phyloP scores from a whole-genome alignment of 129 eudicot genomes.

The Pittosporum tobira region DNA sequence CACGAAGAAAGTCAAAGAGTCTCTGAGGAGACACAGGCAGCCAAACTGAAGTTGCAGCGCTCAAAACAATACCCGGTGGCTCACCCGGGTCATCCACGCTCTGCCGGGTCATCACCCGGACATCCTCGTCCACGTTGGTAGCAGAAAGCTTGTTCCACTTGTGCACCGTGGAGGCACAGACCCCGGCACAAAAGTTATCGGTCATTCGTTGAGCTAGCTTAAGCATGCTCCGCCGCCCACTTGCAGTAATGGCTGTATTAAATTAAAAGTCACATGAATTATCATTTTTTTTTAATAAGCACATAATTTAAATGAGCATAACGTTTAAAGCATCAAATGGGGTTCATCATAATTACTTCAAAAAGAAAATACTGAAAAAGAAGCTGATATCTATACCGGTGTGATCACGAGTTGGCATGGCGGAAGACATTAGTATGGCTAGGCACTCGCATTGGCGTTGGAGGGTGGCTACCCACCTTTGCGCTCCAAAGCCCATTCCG shows the following conservation, averaged over 20 bases:
- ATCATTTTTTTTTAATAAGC: no score
- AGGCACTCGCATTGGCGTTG: conserved; percentile 96
- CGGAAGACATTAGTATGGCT: conserved; percentile 86
- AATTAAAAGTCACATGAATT: not conserved
- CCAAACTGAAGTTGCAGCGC: conserved; percentile 98
- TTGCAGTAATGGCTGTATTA: conserved; percentile 57
- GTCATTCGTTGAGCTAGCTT: conserved; percentile 97
- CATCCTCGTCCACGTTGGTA: conserved; percentile 67
- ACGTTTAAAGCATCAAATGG: not conserved
- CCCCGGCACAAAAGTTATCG: conserved; percentile 86
- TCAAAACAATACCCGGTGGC: conserved; percentile 87
- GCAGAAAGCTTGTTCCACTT: conserved; percentile 81
- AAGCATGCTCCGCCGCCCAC: conserved; percentile 91
- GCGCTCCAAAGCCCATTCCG: conserved; percentile 99
- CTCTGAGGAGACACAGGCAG: conserved; percentile 81
- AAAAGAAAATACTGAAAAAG: not conserved
- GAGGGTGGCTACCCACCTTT: conserved; percentile 85
- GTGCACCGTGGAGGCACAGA: conserved; percentile 80
- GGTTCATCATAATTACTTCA: not conserved
- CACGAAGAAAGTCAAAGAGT: conserved; percentile 75
- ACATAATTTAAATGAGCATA: not conserved
- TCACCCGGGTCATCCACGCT: conserved; percentile 95
- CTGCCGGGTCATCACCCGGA: conserved; percentile 90
- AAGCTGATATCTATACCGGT: conserved; percentile 21
- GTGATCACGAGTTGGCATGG: conserved; percentile 51